These are phyloP conservation scores for Arctium minus DNA, from an alignment of 129 eudicot species.

Conservation along the genomic window DNA sequence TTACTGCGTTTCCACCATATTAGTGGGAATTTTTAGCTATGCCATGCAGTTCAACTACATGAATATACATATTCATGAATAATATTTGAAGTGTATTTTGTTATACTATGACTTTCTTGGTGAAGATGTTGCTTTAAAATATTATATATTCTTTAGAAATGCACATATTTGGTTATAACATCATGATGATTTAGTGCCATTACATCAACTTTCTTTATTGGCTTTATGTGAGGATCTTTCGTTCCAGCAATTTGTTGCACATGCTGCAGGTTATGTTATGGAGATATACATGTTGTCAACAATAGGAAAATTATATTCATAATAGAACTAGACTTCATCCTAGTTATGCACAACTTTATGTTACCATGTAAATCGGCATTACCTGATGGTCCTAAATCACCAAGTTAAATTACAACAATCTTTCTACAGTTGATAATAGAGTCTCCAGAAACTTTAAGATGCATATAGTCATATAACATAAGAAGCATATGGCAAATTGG, in stretches of 20 bases:
- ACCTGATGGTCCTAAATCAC: no score
- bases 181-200: neutral
- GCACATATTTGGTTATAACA: neutral
- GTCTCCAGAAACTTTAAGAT: no score
- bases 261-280: constrained; percentile 47
- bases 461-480: no score
- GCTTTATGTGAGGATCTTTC: neutral
- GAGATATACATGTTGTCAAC: constrained; percentile 80
- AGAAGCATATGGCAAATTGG: no score
- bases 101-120: neutral
- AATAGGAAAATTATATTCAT: constrained; percentile 70
- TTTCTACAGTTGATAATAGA: no score
- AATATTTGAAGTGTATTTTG: neutral
- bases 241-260: neutral
- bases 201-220: neutral
- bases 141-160: neutral
- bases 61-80: neutral
- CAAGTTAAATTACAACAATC: no score
- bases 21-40: neutral
- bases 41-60: neutral
- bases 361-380: no score
- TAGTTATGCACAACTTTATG: no score
- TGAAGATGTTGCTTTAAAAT: neutral
- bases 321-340: neutral
- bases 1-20: neutral